Conservation (phyloP, 192 early-diverging fungal species). For the Backusella liffmaniae region DNA sequence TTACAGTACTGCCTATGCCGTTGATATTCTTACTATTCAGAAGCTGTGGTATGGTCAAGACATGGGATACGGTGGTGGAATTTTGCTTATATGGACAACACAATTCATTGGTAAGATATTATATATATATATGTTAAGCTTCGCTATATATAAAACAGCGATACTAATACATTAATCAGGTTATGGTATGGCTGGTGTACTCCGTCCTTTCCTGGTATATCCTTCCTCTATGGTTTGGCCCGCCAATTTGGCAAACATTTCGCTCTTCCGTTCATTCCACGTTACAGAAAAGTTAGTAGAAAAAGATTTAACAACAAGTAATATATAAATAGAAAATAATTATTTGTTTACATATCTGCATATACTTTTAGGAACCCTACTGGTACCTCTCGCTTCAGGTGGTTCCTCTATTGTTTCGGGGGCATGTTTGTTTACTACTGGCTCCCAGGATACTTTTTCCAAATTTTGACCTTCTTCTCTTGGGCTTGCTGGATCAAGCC, state of each 20-base stretch:
- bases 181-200: constrained; percentile 65
- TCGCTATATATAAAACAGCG: too few species aligned
- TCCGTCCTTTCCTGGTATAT: constrained; percentile 78
- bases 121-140: too few species aligned
- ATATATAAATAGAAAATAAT: neutral
- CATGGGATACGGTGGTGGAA: constrained; percentile 48
- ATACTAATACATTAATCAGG: neutral
- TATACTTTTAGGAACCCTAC: constrained; percentile 4
- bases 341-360: neutral
- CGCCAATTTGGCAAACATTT: constrained; percentile 67
- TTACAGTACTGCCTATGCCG: constrained; percentile 51
- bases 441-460: constrained; percentile 56
- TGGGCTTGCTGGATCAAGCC: constrained; percentile 54
- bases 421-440: constrained; percentile 55
- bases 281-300: neutral
- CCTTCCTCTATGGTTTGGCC: constrained; percentile 92
- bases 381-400: constrained; percentile 50
- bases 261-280: constrained; percentile 79
- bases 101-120: constrained; percentile 23
- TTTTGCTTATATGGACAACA: constrained; percentile 56
- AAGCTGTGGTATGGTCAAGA: constrained; percentile 54
- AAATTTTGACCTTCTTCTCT: constrained; percentile 44
- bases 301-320: neutral
- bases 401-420: constrained; percentile 54
- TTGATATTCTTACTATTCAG: constrained; percentile 56